Base-by-base conservation (phyloP, 164 flowering plant genomes). In the Sedum album region DNA sequence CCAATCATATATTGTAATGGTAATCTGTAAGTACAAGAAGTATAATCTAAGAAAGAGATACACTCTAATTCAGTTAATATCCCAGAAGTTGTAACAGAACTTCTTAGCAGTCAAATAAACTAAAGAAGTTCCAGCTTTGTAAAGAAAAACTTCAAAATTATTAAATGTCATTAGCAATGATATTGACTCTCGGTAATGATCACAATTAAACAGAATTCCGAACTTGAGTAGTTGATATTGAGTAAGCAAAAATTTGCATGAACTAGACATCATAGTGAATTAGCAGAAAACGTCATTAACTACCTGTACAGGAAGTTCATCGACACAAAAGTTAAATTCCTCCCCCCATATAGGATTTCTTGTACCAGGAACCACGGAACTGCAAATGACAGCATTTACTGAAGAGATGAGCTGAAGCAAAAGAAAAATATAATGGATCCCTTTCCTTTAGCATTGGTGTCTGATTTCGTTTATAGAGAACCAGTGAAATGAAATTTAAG, bases 281-380 rank as follows among this genome's bases (percentile, higher is more conserved):
- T 93, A 63, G 85, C 93, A 72, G 78, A 79, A 83, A 91, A 91
- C 74, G 89, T 86, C 76, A 94, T 86, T 57, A n/a, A n/a, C n/a
- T n/a, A n/a, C n/a, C n/a, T n/a, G n/a, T n/a, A n/a, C n/a, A n/a
- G n/a, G n/a, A n/a, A n/a, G n/a, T n/a, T n/a, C n/a, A n/a, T n/a
- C n/a, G n/a, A n/a, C n/a, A n/a, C n/a, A n/a, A n/a, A n/a, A n/a
- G n/a, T n/a, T n/a, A n/a, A n/a, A n/a, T n/a, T n/a, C n/a, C n/a
- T n/a, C n/a, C n/a, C n/a, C n/a, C n/a, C n/a, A n/a, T n/a, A n/a
- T n/a, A n/a, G n/a, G n/a, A n/a, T n/a, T n/a, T n/a, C n/a, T n/a
- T n/a, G 97, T 87, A 68, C 97, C 95, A 79, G 98, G 98, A 71
- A 94, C 86, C 98, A 91, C 91, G 42, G 97, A 94, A 72, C 98